Base-by-base conservation (phyloP, 2,329 filamentous ascomycete species). In the Lasiodiplodia sp. region DNA sequence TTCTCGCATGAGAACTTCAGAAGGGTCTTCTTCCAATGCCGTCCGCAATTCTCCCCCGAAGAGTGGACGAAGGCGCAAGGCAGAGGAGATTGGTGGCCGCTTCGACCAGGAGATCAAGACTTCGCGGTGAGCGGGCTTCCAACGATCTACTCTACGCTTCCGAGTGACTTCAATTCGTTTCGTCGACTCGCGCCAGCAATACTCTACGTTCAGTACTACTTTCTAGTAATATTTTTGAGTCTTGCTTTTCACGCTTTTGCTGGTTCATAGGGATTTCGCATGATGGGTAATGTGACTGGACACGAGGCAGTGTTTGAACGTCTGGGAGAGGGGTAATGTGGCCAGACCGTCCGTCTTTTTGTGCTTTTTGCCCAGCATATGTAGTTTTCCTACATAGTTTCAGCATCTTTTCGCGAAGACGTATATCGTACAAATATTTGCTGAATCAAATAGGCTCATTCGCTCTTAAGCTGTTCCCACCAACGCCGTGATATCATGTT, bases 401-500 rank as follows among this genome's bases (percentile, higher is more conserved):
- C 31, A 18, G 51, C 16, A 23, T 66, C 21, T 23, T 47, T 56
- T 56, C 16, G 10, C 40, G 62, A 8, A 44, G 4, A 66, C 21
- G 28, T 28, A 37, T 66, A 56, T 55, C 11, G 63, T 66, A 66
- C 51, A 66, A 11, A 11, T 37, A 64, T n/a, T 63, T 40, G 49
- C 51, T 47, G 23, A 49, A 38, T 14, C 21, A 52, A 34, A 55
- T 55, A 16, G 8, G 23, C 37, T n/a, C 12, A 11, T 40, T 8
- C 56, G 37, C 40, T 47, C 21, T 40, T 37, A 12, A 66, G 23
- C n/a, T 18, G 11, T 47, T 34, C 47, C 62, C 63, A 44, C 51
- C 63, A 66, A 66, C 63, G 63, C 63, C 63, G 63, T 66, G 63
- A 66, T 56, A 66, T 56, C 63, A 66, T 66, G 49, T 47, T 53